Conservation (phyloP, 2,329 filamentous ascomycete species). For the Camillea tinctor region DNA sequence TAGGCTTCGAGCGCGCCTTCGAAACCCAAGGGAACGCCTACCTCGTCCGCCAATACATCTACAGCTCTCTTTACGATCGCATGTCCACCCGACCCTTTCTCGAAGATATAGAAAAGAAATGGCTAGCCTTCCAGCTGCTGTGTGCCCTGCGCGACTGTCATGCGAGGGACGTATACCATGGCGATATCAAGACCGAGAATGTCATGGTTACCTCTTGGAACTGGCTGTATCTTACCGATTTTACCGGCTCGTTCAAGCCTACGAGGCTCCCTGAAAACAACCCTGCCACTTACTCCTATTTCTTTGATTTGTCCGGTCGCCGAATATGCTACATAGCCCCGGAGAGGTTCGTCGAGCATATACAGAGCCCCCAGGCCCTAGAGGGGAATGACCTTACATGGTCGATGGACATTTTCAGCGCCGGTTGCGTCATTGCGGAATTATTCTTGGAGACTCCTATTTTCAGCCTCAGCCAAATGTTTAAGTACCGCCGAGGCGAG, state of each 20-base stretch:
- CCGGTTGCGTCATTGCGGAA: constrained; percentile 94
- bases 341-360: constrained; percentile 72
- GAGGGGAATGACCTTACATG: constrained; percentile 64
- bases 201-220: constrained; percentile 98
- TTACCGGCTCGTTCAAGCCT: constrained; percentile 93
- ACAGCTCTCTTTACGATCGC: constrained; percentile 95
- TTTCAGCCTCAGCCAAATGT: constrained; percentile 96
- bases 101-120: constrained; percentile 98
- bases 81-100: constrained; percentile 94
- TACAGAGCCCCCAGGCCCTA: constrained; percentile 48
- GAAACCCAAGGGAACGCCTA: constrained; percentile 92
- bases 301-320: constrained; percentile 89
- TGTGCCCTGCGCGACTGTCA: constrained; percentile 93
- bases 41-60: constrained; percentile 89
- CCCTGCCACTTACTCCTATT: constrained; percentile 95
- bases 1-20: constrained; percentile 85
- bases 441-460: constrained; percentile 92
- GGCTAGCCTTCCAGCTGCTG: constrained; percentile 93
- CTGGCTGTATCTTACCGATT: constrained; percentile 97
- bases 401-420: constrained; percentile 99
- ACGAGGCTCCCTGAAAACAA: constrained; percentile 94
- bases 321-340: constrained; percentile 94
- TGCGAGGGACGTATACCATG: constrained; percentile 84
- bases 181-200: constrained; percentile 98
- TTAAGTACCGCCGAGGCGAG: constrained; percentile 88